phyloP scores from a whole-genome alignment of 2,329 filamentous ascomycete genomes.

The Penicillium sp. region DNA sequence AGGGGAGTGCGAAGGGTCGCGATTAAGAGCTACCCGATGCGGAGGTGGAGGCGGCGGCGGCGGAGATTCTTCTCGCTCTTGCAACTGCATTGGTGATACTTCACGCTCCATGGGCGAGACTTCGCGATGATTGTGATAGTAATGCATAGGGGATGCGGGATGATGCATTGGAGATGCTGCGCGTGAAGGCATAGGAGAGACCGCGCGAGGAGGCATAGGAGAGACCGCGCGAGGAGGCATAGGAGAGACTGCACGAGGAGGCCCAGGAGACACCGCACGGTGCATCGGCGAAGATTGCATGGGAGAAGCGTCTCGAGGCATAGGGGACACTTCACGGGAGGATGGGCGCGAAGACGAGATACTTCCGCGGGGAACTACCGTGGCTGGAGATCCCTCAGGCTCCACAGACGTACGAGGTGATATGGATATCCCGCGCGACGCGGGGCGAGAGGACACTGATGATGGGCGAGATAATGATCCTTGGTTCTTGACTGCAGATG shows the following conservation, averaged over 20 bases:
- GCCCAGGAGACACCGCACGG: constrained; percentile 2
- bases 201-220: constrained; percentile 5
- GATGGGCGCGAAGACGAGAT: constrained; percentile 27
- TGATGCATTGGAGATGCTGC: constrained; percentile 6
- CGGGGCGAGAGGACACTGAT: constrained; percentile 34
- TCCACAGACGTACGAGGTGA: constrained; percentile 30
- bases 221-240: constrained; percentile 5
- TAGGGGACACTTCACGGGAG: constrained; percentile 28
- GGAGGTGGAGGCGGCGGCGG: constrained; percentile 83
- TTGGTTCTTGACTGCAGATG: constrained; percentile 42
- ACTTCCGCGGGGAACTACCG: constrained; percentile 18
- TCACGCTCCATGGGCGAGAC: constrained; percentile 25
- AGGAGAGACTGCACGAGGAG: constrained; percentile 18
- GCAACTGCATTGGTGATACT: constrained; percentile 33
- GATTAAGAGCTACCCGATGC: constrained; percentile 62
- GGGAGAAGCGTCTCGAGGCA: constrained; percentile 11
- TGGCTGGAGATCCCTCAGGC: constrained; percentile 21
- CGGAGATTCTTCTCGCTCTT: constrained; percentile 68
- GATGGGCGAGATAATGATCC: constrained; percentile 36
- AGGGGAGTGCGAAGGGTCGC: constrained; percentile 25
- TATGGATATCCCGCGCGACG: constrained; percentile 28
- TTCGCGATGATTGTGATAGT: constrained; percentile 9
- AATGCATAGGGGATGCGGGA: constrained; percentile 1
- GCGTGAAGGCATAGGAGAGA: constrained; percentile 5
- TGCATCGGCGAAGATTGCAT: constrained; percentile 4